These are phyloP conservation scores for Auxenochlorella pyrenoidosa DNA, from an alignment of 139 green algal species.

Conservation along the genomic window DNA sequence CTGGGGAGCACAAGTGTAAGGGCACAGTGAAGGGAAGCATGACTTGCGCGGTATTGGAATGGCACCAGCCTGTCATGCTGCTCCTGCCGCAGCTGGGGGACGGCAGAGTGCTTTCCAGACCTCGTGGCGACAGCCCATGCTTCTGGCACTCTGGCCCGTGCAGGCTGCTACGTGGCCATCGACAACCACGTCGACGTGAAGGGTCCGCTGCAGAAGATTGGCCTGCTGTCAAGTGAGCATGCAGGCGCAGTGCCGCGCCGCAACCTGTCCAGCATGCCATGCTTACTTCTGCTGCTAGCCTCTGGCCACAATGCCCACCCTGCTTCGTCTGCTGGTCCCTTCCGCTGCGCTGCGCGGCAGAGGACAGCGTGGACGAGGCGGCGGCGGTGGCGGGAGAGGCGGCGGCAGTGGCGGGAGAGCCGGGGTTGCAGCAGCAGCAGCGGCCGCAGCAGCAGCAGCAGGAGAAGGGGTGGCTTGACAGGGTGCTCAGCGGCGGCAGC, in stretches of 20 bases:
- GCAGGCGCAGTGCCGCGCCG: too few relatives aligned
- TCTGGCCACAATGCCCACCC: neutral
- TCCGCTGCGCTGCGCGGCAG: neutral
- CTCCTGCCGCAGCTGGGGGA: neutral
- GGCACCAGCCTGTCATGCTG: too few relatives aligned
- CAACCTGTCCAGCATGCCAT: neutral
- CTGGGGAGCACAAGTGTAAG: too few relatives aligned
- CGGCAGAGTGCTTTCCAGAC: neutral
- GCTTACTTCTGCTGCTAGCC: neutral
- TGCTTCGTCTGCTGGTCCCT: neutral
- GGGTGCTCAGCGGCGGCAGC: constrained; percentile 41
- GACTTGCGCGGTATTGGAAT: too few relatives aligned
- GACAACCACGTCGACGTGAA: constrained; percentile 55
- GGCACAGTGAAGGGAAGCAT: too few relatives aligned
- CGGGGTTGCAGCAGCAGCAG: neutral
- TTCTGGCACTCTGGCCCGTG: neutral
- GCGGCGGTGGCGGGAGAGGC: neutral
- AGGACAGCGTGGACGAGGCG: constrained; percentile 4
- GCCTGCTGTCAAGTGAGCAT: constrained; percentile 44
- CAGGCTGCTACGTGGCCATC: constrained; percentile 61
- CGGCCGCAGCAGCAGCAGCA: neutral
- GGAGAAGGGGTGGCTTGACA: constrained; percentile 51
- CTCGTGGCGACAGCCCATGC: neutral
- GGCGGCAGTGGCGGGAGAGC: neutral
- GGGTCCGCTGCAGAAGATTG: constrained; percentile 37